Conservation (phyloP, 495 filamentous ascomycete genomes). For the Neurospora terricola region DNA sequence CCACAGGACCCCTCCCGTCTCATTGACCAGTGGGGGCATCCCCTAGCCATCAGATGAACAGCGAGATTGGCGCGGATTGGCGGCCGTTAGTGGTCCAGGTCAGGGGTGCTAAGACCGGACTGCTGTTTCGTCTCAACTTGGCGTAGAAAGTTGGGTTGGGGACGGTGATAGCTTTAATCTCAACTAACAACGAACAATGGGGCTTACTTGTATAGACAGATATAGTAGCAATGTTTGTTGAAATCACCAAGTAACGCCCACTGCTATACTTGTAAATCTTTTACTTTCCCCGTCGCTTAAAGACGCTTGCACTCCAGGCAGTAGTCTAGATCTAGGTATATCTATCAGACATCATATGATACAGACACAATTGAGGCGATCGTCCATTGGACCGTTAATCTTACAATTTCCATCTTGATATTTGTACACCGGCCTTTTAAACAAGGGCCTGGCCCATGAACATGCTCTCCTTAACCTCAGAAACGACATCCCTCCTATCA, state of each 20-base stretch:
- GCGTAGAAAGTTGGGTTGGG: not conserved
- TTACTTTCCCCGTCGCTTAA: not conserved
- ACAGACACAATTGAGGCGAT: not conserved
- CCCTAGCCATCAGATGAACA: not conserved
- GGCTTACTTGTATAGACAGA: not conserved
- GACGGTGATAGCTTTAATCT: not conserved
- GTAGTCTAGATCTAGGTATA: not conserved
- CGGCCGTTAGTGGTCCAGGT: not conserved
- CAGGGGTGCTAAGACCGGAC: not conserved
- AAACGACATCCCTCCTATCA: conserved; percentile 81
- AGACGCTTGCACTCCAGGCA: not conserved
- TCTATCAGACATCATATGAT: not conserved
- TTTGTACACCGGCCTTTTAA: conserved; percentile 23
- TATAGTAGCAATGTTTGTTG: not conserved
- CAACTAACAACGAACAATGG: not conserved
- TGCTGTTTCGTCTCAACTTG: not conserved
- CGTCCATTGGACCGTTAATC: not conserved
- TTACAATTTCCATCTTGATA: not conserved
- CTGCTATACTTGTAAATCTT: not conserved
- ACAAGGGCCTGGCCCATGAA: conserved; percentile 83
- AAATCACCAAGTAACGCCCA: not conserved
- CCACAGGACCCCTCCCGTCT: not conserved
- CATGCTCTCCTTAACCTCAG: conserved; percentile 91
- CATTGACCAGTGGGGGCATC: not conserved
- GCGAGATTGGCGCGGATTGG: not conserved